phyloP scores from a whole-genome alignment of 2,329 filamentous ascomycete species.

The Beauveria scarabaeidicola region DNA sequence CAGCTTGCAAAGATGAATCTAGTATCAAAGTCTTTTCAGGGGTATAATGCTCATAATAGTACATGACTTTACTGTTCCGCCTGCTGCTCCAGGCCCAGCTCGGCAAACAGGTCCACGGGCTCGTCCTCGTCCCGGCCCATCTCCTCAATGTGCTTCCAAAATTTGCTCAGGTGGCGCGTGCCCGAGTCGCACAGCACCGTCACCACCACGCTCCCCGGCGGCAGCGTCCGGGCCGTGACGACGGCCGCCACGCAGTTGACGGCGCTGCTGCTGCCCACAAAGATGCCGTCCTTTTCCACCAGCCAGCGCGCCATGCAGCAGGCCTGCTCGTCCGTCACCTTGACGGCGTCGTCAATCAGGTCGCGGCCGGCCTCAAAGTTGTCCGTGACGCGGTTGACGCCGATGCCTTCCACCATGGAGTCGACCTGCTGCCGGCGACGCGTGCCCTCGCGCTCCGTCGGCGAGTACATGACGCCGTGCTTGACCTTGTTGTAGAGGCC shows the following conservation, averaged over 20 bases:
- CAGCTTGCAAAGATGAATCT: neutral
- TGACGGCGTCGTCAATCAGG: constrained; percentile 81
- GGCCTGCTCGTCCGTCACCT: constrained; percentile 82
- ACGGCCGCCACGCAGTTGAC: constrained; percentile 88
- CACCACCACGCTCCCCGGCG: constrained; percentile 58
- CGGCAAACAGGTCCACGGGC: constrained; percentile 38
- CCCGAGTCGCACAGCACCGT: constrained; percentile 81
- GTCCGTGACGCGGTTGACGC: constrained; percentile 85
- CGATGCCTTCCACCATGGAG: constrained; percentile 91
- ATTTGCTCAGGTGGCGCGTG: constrained; percentile 74
- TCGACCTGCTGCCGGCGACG: constrained; percentile 85
- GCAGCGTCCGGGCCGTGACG: constrained; percentile 55
- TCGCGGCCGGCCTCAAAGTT: constrained; percentile 87
- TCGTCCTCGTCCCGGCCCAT: constrained; percentile 55
- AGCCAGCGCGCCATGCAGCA: constrained; percentile 92
- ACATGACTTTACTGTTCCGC: neutral
- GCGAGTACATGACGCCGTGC: constrained; percentile 91
- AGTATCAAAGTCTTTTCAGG: neutral
- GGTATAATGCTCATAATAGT: constrained; percentile 10
- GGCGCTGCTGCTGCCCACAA: constrained; percentile 89
- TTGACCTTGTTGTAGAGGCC: constrained; percentile 87
- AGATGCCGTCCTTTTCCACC: constrained; percentile 91
- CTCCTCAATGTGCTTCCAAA: constrained; percentile 67
- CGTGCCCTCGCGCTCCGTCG: constrained; percentile 84
- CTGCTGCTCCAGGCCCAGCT: constrained; percentile 36